Conservation (phyloP, 1,284 basidiomycete genomes). For the Microbotryum intermedium region DNA sequence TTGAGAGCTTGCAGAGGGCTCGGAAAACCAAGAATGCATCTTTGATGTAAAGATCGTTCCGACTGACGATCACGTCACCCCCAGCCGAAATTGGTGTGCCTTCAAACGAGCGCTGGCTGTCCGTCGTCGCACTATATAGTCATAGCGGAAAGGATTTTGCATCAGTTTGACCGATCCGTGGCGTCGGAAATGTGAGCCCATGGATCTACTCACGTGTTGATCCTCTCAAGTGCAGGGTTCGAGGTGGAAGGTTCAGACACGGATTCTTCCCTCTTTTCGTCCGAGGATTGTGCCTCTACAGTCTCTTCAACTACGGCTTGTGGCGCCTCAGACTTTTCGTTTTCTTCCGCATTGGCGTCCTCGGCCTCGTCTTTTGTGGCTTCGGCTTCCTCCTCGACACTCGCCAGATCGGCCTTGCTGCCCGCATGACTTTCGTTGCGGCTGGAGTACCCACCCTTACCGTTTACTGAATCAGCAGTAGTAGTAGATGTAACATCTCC, state of each 20-base stretch:
- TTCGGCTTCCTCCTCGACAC: slow-evolving; percentile 16
- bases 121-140: slow-evolving; percentile 28
- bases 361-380: background rate
- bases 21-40: slow-evolving; percentile 95
- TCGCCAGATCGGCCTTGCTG: slow-evolving; percentile 18
- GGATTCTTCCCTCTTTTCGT: too few species aligned
- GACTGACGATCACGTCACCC: slow-evolving; percentile 13
- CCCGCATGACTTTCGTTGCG: slow-evolving; percentile 7
- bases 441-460: background rate
- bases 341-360: background rate
- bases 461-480: background rate
- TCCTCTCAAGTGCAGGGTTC: too few species aligned
- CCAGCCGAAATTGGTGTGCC: slow-evolving; percentile 21
- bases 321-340: background rate
- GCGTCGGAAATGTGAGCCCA: too few species aligned
- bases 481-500: background rate
- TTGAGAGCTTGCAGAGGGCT: slow-evolving; percentile 91
- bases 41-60: slow-evolving; percentile 56
- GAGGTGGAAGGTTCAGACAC: too few species aligned
- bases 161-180: too few species aligned
- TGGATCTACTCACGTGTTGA: too few species aligned
- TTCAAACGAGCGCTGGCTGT: slow-evolving; percentile 29
- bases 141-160: background rate
- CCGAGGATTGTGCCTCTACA: too few species aligned
- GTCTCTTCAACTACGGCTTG: too few species aligned